These are phyloP conservation scores for Scutellaria barbata DNA, from an alignment of 257 asterid genomes.

Conservation along the genomic window DNA sequence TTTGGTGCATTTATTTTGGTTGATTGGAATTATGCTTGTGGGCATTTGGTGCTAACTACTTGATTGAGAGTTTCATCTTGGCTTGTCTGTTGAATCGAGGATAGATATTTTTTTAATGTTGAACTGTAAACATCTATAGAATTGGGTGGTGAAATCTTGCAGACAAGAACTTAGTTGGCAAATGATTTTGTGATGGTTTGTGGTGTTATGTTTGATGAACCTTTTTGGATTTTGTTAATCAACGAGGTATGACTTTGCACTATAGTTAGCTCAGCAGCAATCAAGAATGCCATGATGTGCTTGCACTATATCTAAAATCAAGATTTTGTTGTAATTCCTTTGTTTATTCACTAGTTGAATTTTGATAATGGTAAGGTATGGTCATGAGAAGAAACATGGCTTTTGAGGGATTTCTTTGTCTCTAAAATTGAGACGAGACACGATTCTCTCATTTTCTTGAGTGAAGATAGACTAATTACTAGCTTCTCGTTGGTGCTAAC, in stretches of 20 bases:
- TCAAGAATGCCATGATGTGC: not conserved
- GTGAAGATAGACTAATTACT: slow-evolving; percentile 12
- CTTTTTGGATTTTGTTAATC: too few species aligned
- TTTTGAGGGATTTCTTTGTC: not conserved
- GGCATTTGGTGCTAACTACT: not conserved
- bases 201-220: not conserved
- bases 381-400: slow-evolving; percentile 10
- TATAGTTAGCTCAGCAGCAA: too few species aligned
- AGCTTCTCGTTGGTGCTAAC: not conserved
- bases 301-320: slow-evolving; percentile 1
- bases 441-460: not conserved
- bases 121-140: not conserved
- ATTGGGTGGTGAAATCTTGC: not conserved
- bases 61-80: not conserved
- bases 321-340: not conserved
- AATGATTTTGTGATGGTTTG: slow-evolving; percentile 16
- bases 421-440: not conserved
- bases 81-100: not conserved
- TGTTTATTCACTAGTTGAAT: not conserved
- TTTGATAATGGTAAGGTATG: not conserved
- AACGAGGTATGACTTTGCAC: too few species aligned
- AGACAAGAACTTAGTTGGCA: not conserved
- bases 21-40: not conserved
- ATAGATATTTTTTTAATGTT: slow-evolving; percentile 8
- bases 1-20: not conserved